Base-by-base conservation (phyloP, 2,329 filamentous ascomycete species). In the Arthrobotrys sphaeroides region DNA sequence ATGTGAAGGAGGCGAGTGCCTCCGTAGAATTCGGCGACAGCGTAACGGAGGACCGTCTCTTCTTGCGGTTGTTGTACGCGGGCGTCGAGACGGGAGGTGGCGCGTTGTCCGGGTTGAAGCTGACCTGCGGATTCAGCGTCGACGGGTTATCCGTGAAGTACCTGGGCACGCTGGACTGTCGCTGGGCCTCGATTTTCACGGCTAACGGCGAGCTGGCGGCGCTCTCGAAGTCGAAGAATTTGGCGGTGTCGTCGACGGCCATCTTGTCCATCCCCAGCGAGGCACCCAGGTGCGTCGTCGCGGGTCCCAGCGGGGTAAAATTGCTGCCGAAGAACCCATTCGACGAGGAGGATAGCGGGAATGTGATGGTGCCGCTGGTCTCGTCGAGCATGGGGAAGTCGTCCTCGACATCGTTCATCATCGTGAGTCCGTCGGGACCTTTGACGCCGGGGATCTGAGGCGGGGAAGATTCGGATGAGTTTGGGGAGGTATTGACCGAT, bases 221-320 rank as follows among this genome's bases (percentile, higher is more conserved):
- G 38, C 77, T 78, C 20, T 73, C 74, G 28, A 78, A 78, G 38
- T 78, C 77, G 59, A 78, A 78, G 43, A 73, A 78, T 53, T 77
- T 67, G 2, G 57, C 62, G 6, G 73, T 60, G 13, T 76, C 73
- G 31, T 70, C 73, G 28, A 70, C 65, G n/a, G 42, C 40, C 65
- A 76, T 69, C 31, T 65, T 76, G 28, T 76, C 73, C 22, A 67
- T 36, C 9, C 65, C 65, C 10, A 69, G 13, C n/a, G 66, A 65
- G 5, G 59, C 42, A 26, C 59, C 22, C 7, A 74, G 62, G 36
- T 74, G 70, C 33, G 70, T 36, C 26, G 70, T 62, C 3, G 70
- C 70, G 2, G 70, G 70, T 4, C 61, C 70, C 10, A 74, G 70
- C 62, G 70, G 70, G 45, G 70, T 74, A 51, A 74, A 74, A 31